Evolutionary conservation across 352 stramenopile species (phyloP).

Genomic region (Phytopythium aichiense): DNA sequence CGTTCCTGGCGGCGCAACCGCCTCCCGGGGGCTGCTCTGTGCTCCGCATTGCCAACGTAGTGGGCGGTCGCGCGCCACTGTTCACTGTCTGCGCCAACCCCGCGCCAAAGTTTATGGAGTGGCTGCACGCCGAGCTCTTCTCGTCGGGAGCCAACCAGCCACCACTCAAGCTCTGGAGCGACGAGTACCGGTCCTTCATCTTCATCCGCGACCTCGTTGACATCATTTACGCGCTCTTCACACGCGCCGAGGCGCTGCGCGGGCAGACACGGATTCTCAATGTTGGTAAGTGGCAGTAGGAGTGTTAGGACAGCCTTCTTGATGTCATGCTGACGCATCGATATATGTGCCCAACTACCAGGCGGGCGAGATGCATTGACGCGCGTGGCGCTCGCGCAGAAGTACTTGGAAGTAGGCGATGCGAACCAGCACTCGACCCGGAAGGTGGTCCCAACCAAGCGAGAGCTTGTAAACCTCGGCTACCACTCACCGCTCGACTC

Average conservation of each 20-base stretch:
- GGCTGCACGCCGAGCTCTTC: constrained; percentile 50
- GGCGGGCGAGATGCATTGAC: constrained; percentile 43
- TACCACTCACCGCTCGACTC: constrained; percentile 46
- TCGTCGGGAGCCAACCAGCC: not conserved
- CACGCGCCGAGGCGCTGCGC: constrained; percentile 1
- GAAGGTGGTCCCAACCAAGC: constrained; percentile 20
- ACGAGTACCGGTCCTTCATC: constrained; percentile 64
- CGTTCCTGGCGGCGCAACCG: constrained; percentile 18
- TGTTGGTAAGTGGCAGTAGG: constrained; percentile 27
- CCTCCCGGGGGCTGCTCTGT: constrained; percentile 10
- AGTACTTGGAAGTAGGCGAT: constrained; percentile 21
- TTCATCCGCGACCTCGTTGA: constrained; percentile 44
- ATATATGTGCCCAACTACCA: constrained; percentile 6
- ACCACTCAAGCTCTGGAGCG: constrained; percentile 46
- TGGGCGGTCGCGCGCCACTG: constrained; percentile 36
- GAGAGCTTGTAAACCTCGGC: constrained; percentile 34
- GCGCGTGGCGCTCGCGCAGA: constrained; percentile 36
- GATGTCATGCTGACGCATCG: not conserved
- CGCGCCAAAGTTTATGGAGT: constrained; percentile 59
- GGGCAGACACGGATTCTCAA: constrained; percentile 28
- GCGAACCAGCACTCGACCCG: constrained; percentile 5
- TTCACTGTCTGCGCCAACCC: constrained; percentile 14
- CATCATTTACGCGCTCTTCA: constrained; percentile 26
- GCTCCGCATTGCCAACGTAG: constrained; percentile 61
- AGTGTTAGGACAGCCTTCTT: not conserved